Base-by-base conservation (phyloP, 352 stramenopile genomes). In the Stephanocyclus meneghinianus region DNA sequence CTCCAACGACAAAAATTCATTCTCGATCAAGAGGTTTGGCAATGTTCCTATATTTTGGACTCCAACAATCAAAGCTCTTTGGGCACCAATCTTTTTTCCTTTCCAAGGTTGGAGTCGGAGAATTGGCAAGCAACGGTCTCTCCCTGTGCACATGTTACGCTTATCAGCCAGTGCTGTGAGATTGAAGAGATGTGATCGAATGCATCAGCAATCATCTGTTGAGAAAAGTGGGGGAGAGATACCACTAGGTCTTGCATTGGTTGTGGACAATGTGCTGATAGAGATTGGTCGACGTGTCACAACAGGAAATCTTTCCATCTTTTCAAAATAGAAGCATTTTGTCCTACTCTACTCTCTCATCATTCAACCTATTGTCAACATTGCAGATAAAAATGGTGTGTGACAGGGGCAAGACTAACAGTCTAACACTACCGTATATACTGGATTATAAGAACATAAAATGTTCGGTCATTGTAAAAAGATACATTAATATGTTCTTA, bases 41-140 rank as follows among this genome's bases (percentile, higher is more conserved):
- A 78, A 76, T 40, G n/a, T 89, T 47, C 83, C 83, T n/a, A 74
- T 89, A 45, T 74, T 84, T 57, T 90, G 84, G 84, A 90, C 84
- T 57, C 84, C 84, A 32, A 84, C 74, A 55, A 87, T 90, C 45
- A 90, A 90, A 60, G 84, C 84, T n/a, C 66, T 90, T 10, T 90
- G 84, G 84, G 76, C 66, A 64, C 80, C 76, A 29, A 64, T 90
- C 21, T 50, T 64, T 59, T 71, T 76, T 62, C 53, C 59, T 37
- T 64, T 44, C 11, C 21, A 56, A 37, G 37, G 13, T 29, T 35
- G 1, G n/a, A 50, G 44, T 47, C 16, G 15, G 16, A 42, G 42
- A 40, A 35, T 40, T 40, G 35, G 47, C 44, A 18, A 50, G n/a
- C 32, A 64, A n/a, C 6, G 65, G 18, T 8, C 30, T 21, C 53